Conservation (phyloP, 306 rosid species). For the Amphicarpaea edgeworthii region DNA sequence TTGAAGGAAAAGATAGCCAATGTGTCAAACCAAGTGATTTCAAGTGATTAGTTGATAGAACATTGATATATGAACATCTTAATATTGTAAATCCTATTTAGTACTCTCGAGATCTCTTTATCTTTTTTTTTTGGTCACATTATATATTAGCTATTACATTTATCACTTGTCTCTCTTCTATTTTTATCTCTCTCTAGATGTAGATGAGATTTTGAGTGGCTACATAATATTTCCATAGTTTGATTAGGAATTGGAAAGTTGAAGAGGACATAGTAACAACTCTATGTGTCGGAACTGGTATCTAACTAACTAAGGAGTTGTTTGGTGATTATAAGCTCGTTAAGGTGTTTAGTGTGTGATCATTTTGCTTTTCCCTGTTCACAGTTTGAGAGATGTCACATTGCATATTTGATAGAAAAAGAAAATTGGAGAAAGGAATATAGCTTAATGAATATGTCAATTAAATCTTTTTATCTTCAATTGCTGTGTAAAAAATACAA, state of each 20-base stretch:
- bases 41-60: not conserved
- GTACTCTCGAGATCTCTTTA: not conserved
- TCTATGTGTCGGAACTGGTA: not conserved
- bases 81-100: not conserved
- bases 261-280: not conserved
- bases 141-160: not conserved
- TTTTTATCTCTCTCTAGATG: not conserved
- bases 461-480: not conserved
- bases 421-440: not conserved
- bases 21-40: not conserved
- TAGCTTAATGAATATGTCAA: not conserved
- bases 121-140: not conserved
- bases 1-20: slow-evolving; percentile 48
- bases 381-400: not conserved
- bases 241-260: not conserved
- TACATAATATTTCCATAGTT: not conserved
- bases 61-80: not conserved
- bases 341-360: not conserved
- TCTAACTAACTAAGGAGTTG: not conserved
- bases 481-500: not conserved
- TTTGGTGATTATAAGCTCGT: not conserved
- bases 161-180: not conserved
- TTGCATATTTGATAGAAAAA: not conserved
- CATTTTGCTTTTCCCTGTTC: not conserved
- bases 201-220: not conserved